phyloP scores from a whole-genome alignment of 2,329 filamentous ascomycete species.

The Microsporum ferrugineum region DNA sequence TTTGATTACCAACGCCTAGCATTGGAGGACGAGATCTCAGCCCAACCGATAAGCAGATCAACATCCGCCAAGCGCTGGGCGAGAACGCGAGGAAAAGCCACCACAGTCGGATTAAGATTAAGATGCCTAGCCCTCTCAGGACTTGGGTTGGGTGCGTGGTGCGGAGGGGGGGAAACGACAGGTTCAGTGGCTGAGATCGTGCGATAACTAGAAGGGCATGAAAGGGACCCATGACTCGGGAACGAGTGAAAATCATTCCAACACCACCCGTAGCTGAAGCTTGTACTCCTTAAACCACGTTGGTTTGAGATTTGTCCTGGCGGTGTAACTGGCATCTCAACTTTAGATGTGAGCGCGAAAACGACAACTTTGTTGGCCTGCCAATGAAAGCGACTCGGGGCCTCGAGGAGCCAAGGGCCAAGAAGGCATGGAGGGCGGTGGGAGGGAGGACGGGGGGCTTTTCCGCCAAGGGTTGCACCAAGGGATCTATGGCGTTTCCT shows the following conservation, averaged over 20 bases:
- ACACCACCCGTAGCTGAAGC: background rate
- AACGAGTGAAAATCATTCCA: background rate
- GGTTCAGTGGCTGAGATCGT: background rate
- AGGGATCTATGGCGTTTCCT: conserved; percentile 1
- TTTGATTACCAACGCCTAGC: background rate
- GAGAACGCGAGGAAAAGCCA: background rate
- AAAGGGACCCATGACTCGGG: background rate
- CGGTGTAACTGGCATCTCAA: background rate
- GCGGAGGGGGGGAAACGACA: background rate
- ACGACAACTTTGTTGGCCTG: background rate
- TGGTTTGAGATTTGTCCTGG: background rate
- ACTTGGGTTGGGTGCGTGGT: background rate
- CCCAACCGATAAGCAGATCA: conserved; percentile 3
- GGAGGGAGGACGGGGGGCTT: background rate
- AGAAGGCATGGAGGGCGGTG: background rate
- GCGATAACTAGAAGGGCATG: background rate
- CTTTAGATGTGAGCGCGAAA: background rate
- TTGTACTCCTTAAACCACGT: background rate
- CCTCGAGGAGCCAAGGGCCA: background rate
- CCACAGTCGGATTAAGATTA: background rate
- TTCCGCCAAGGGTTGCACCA: background rate
- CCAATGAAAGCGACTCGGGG: background rate
- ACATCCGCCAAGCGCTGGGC: background rate
- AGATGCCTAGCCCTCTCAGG: background rate
- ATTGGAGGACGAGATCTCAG: background rate